Base-by-base conservation (phyloP, 2,329 filamentous ascomycete species). In the Hypoxylon sp. region DNA sequence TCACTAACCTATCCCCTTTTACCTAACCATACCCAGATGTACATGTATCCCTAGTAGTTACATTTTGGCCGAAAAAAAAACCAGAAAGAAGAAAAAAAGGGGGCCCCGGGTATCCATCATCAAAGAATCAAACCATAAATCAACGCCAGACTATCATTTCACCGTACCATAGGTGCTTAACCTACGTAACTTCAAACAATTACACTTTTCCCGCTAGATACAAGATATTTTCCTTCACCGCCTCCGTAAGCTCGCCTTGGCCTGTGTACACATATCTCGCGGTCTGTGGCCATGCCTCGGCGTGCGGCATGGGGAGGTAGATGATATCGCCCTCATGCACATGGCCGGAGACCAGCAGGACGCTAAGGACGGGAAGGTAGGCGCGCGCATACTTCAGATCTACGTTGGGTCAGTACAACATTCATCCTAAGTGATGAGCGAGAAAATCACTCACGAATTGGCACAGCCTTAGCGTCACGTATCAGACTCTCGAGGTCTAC, bases 261-360 rank as follows among this genome's bases (percentile, higher is more conserved):
- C 78, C 78, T 0, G 77, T 81, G 62, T 84, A 85, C 17, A 82
- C 71, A 59, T 81, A 79, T 3, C 71, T 69, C n/a, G 83, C 70
- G 0, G 82, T 84, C 44, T 80, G 75, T 2, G 66, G 62, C 83
- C 83, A 87, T 5, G 72, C 77, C 40, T 77, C 75, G 1, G 83
- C 82, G 48, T 78, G 72, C 1, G 83, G 83, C 45, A 87, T 57
- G 0, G 82, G 82, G 7, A 86, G 69, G 56, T 85, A 81, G 41
- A 87, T 72, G 2, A 72, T 70, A 59, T 85, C 82, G 19, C 80
- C 77, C 16, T 73, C 71, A 9, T 69, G 68, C 15, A 85, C 73
- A 59, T 79, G 73, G 3, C 78, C 75, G 0, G 80, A 83, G 23
- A 79, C 70, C 57, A 87, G 77, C 35, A 86, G 68, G 1, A 78